Conservation (phyloP, 306 rosid species). For the Vicia villosa region DNA sequence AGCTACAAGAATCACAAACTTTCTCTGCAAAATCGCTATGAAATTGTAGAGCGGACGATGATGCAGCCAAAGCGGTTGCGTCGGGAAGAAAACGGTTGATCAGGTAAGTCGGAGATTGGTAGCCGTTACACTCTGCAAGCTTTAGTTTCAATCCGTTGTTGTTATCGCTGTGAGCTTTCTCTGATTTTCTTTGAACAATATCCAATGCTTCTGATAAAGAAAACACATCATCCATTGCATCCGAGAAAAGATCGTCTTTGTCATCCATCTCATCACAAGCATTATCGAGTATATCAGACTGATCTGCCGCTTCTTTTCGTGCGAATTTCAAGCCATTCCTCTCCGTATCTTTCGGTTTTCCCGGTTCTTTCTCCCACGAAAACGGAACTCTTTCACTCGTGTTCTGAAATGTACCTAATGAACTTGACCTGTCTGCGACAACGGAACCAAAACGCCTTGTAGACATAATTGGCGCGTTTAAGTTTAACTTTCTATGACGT, state of each 20-base stretch:
- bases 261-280: not conserved
- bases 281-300: conserved; percentile 7
- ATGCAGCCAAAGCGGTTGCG: conserved; percentile 75
- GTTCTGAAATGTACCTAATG: conserved; percentile 11
- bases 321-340: conserved; percentile 48
- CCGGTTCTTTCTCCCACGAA: conserved; percentile 81
- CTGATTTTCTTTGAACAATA: conserved; percentile 58
- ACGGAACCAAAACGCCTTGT: conserved; percentile 50
- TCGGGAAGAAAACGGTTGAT: conserved; percentile 88
- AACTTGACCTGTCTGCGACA: conserved; percentile 25
- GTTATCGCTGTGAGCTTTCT: conserved; percentile 38
- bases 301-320: conserved; percentile 5
- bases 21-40: conserved; percentile 28
- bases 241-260: conserved; percentile 40
- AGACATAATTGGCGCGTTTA: conserved; percentile 71
- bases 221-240: conserved; percentile 66
- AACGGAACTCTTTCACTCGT: conserved; percentile 71
- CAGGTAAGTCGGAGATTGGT: conserved; percentile 65
- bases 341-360: conserved; percentile 61
- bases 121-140: conserved; percentile 55
- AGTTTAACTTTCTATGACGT: conserved; percentile 66
- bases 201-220: conserved; percentile 88
- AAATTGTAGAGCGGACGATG: conserved; percentile 53
- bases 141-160: conserved; percentile 46
- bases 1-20: conserved; percentile 32